phyloP scores from a whole-genome alignment of 148 eudicot species.

The Chenopodium formosanum region DNA sequence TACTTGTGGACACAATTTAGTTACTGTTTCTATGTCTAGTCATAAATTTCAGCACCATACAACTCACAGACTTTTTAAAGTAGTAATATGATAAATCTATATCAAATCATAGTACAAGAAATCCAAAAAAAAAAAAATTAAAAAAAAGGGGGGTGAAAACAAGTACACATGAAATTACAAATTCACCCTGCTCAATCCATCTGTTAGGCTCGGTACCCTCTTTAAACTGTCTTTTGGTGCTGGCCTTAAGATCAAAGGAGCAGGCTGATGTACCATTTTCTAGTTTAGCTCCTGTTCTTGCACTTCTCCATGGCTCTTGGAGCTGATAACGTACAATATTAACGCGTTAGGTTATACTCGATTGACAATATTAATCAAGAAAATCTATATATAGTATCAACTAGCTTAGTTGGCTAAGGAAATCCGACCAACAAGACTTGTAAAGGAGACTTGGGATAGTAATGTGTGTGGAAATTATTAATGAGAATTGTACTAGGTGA shows the following conservation, averaged over 20 bases:
- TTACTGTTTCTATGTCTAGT: conserved; percentile 33
- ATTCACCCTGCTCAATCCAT: conserved; percentile 44
- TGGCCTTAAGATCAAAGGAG: conserved; percentile 44
- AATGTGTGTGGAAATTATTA: no score
- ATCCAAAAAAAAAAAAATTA: neutral
- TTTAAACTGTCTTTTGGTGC: conserved; percentile 15
- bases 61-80: conserved; percentile 29
- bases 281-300: conserved; percentile 49
- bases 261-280: conserved; percentile 28
- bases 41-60: conserved; percentile 37
- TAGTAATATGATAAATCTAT: conserved; percentile 27
- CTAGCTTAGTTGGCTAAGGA: neutral
- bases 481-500: neutral
- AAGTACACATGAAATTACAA: conserved; percentile 32
- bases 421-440: neutral
- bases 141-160: conserved; percentile 18
- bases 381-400: no score
- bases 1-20: conserved; percentile 29
- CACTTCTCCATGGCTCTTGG: conserved; percentile 67
- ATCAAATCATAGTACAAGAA: conserved; percentile 26
- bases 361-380: no score
- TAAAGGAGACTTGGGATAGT: neutral
- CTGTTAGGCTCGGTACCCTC: conserved; percentile 19
- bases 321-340: conserved; percentile 31
- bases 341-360: neutral